These are phyloP conservation scores for Camelina laxa DNA, from an alignment of 345 rosid genomes.

Conservation along the genomic window DNA sequence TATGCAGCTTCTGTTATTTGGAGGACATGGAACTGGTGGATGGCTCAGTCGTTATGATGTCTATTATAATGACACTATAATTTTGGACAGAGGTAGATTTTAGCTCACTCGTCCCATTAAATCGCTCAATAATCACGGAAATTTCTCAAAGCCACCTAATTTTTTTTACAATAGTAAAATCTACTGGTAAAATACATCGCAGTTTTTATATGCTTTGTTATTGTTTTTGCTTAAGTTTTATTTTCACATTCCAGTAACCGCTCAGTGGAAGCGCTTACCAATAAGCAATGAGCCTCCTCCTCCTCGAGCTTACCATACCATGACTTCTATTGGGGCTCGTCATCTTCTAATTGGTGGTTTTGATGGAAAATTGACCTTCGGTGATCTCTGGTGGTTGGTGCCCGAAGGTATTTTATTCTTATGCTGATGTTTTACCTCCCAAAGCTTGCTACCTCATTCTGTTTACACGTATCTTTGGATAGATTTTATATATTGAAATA, in stretches of 20 bases:
- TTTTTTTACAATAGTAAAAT: slow-evolving; percentile 5
- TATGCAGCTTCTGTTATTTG: slow-evolving; percentile 89
- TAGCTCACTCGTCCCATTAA: slow-evolving; percentile 17
- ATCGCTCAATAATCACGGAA: slow-evolving; percentile 5
- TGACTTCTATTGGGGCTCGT: slow-evolving; percentile 73
- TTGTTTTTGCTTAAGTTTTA: slow-evolving; percentile 6
- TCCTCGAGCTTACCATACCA: slow-evolving; percentile 92
- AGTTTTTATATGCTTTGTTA: slow-evolving; percentile 1
- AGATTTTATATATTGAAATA: not conserved
- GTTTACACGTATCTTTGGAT: slow-evolving; percentile 14
- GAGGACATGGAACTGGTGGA: slow-evolving; percentile 99
- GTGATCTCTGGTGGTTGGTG: slow-evolving; percentile 97
- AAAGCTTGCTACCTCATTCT: not conserved
- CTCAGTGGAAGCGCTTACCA: slow-evolving; percentile 89
- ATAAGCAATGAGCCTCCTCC: slow-evolving; percentile 78
- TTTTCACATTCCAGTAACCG: slow-evolving; percentile 62
- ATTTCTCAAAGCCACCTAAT: not conserved
- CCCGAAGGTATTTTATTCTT: slow-evolving; percentile 70
- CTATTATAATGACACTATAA: slow-evolving; percentile 82
- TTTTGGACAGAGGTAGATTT: slow-evolving; percentile 80
- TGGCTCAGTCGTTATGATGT: slow-evolving; percentile 98
- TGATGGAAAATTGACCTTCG: slow-evolving; percentile 91
- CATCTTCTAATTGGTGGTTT: slow-evolving; percentile 92
- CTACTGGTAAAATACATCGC: too few species aligned
- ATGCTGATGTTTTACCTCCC: slow-evolving; percentile 24